Evolutionary conservation across 805 yeast genomes (phyloP).

Genomic region (Dipodascus geniculatus): DNA sequence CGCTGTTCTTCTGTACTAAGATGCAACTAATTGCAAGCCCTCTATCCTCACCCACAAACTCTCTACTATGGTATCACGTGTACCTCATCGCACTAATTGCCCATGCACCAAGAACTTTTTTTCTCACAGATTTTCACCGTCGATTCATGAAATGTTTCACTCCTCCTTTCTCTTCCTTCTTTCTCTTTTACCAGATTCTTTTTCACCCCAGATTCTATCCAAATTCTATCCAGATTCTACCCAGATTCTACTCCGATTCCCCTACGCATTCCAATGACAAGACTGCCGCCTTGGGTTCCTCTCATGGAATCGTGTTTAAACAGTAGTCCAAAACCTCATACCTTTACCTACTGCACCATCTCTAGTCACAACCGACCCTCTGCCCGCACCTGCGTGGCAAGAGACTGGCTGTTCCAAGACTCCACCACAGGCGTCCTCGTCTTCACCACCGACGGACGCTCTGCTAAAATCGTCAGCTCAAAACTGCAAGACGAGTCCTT

Average conservation of each 20-base stretch:
- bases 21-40: too few species aligned
- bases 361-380: slow-evolving; percentile 38
- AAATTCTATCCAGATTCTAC: neutral
- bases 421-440: slow-evolving; percentile 53
- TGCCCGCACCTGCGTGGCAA: slow-evolving; percentile 55
- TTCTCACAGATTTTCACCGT: too few species aligned
- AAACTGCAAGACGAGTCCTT: slow-evolving; percentile 36
- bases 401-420: slow-evolving; percentile 69
- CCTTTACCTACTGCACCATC: slow-evolving; percentile 61
- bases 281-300: slow-evolving; percentile 73
- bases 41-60: too few species aligned
- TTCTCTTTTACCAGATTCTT: neutral
- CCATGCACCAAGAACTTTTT: neutral
- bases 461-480: slow-evolving; percentile 45
- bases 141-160: too few species aligned
- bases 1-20: too few species aligned
- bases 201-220: neutral
- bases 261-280: too few species aligned
- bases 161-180: neutral
- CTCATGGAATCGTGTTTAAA: slow-evolving; percentile 42
- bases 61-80: slow-evolving; percentile 6
- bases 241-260: neutral
- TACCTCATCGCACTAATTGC: neutral
- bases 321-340: slow-evolving; percentile 41
- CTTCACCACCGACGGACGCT: slow-evolving; percentile 61